These are phyloP conservation scores for Oryza glumipatula DNA, from an alignment of 176 grass and related monocot genomes.

Conservation along the genomic window DNA sequence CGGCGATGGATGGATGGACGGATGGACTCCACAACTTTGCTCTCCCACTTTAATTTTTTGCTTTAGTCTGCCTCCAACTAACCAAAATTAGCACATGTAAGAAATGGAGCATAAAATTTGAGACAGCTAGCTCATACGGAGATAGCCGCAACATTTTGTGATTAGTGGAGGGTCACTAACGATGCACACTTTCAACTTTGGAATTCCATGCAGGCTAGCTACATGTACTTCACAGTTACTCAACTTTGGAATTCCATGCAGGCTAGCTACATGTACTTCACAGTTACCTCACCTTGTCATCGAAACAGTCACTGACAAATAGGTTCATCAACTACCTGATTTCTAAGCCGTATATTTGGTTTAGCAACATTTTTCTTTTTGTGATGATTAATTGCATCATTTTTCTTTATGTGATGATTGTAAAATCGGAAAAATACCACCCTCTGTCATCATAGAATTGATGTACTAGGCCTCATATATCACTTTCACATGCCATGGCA, in stretches of 20 bases:
- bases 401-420: too few relatives aligned
- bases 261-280: neutral
- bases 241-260: neutral
- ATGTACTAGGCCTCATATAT: too few relatives aligned
- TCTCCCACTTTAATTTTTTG: constrained; percentile 36
- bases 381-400: too few relatives aligned
- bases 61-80: constrained; percentile 49
- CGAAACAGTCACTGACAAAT: neutral
- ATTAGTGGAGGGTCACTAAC: constrained; percentile 27
- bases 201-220: neutral
- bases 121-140: neutral
- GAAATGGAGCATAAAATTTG: constrained; percentile 15
- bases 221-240: neutral
- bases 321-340: neutral
- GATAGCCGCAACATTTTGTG: neutral
- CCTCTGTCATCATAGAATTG: too few relatives aligned
- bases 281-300: neutral
- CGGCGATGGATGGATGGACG: constrained; percentile 6
- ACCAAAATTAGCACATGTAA: constrained; percentile 50
- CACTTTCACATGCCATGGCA: too few relatives aligned
- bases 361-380: too few relatives aligned
- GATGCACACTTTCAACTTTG: neutral
- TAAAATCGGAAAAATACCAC: too few relatives aligned
- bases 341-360: neutral
- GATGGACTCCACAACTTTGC: constrained; percentile 37